Evolutionary conservation across 2,329 filamentous ascomycete species (phyloP).

Genomic region (Salinomyces thailandicus): DNA sequence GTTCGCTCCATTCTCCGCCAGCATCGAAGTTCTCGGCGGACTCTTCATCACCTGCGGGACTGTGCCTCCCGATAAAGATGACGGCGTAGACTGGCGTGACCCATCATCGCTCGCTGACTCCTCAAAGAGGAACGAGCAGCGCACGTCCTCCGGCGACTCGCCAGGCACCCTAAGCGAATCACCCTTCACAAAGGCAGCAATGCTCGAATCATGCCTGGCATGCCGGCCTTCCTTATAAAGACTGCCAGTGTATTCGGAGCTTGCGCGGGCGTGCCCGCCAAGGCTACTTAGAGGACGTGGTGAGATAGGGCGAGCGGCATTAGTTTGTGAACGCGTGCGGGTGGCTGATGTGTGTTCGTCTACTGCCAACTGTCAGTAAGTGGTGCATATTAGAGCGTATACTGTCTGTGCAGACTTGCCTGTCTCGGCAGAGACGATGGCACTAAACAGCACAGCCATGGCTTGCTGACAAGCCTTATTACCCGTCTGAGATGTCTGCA

Average conservation of each 20-base stretch:
- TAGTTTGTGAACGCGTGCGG: conserved; percentile 36
- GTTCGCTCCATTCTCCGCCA: conserved; percentile 46
- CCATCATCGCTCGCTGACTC: conserved; percentile 53
- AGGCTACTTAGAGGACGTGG: conserved; percentile 27
- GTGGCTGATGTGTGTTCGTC: conserved; percentile 18
- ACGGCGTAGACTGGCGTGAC: conserved; percentile 55
- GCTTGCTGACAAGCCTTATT: conserved; percentile 65
- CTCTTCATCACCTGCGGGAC: conserved; percentile 10
- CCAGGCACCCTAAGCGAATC: conserved; percentile 24
- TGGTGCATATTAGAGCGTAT: background rate
- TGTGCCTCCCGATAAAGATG: conserved; percentile 54
- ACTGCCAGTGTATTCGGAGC: conserved; percentile 34
- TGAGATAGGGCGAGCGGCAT: conserved; percentile 31
- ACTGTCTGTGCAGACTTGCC: conserved; percentile 44
- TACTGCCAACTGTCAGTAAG: conserved; percentile 5
- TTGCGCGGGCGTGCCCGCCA: conserved; percentile 38
- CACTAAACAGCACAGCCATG: conserved; percentile 63
- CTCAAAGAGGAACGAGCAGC: conserved; percentile 52
- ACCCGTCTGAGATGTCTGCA: conserved; percentile 60
- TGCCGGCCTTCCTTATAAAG: conserved; percentile 19
- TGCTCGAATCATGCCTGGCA: conserved; percentile 24
- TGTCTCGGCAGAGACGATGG: conserved; percentile 53
- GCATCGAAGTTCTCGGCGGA: conserved; percentile 14
- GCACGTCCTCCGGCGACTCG: conserved; percentile 32
- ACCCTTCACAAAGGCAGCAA: conserved; percentile 17